These are phyloP conservation scores for Mimosa pudica DNA, from an alignment of 306 rosid genomes.

Conservation along the genomic window DNA sequence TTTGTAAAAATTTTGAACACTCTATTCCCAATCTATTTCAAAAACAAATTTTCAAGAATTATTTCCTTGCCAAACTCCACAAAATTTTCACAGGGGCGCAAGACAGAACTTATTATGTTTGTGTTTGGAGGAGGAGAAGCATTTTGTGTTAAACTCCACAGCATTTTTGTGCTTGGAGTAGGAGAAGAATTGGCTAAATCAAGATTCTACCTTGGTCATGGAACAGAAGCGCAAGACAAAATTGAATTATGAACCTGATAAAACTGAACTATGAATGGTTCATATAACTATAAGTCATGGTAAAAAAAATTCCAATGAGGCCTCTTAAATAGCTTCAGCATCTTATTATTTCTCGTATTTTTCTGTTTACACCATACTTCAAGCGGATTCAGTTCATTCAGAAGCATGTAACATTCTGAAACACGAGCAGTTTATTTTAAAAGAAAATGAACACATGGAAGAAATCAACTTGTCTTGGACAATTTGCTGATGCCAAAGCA, in stretches of 20 bases:
- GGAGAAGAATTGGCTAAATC: background rate
- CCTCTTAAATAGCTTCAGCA: too few species aligned
- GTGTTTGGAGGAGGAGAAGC: background rate
- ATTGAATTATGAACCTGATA: background rate
- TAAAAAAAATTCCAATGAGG: too few species aligned
- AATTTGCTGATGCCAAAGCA: constrained; percentile 26
- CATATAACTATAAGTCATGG: background rate
- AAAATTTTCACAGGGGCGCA: too few species aligned
- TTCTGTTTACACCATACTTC: background rate
- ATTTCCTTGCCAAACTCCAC: too few species aligned
- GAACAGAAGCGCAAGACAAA: background rate
- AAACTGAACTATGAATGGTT: constrained; percentile 16
- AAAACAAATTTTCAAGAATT: too few species aligned
- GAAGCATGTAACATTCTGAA: constrained; percentile 6
- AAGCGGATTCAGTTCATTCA: constrained; percentile 20
- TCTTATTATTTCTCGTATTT: background rate
- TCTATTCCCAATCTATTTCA: too few species aligned
- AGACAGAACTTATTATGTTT: too few species aligned
- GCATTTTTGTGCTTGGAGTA: background rate
- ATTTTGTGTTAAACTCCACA: background rate
- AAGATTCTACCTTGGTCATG: background rate
- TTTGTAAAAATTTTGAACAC: too few species aligned
- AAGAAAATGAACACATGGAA: constrained; percentile 28
- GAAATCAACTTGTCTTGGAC: constrained; percentile 14
- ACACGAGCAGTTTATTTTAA: background rate